Evolutionary conservation across 768 basidiomycete genomes (phyloP).

Genomic region (Coprinopsis marcescibilis): DNA sequence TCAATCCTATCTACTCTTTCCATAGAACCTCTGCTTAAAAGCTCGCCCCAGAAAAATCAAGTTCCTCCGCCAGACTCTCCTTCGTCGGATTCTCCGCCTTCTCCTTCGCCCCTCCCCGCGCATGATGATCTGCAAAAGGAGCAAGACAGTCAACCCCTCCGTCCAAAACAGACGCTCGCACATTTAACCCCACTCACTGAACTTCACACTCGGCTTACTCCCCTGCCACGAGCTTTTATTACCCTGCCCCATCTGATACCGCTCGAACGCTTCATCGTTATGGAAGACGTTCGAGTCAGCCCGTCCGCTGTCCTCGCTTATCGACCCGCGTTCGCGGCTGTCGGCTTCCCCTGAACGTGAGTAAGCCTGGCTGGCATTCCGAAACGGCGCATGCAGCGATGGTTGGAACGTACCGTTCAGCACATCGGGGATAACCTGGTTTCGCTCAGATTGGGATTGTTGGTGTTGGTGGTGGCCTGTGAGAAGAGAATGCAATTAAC

Average conservation of each 20-base stretch:
- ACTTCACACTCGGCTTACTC: background rate
- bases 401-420: background rate
- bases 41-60: background rate
- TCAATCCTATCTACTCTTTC: no score
- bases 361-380: no score
- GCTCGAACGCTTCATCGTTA: background rate
- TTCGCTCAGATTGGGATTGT: background rate
- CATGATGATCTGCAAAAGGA: background rate
- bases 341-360: background rate
- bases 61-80: background rate
- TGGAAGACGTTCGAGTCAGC: background rate
- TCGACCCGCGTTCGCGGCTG: background rate
- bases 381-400: no score
- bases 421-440: background rate
- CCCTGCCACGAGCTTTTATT: background rate
- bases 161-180: no score
- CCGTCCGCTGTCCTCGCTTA: background rate
- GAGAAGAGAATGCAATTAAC: no score
- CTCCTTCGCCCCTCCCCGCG: background rate
- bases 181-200: no score
- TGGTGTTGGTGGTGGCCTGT: no score
- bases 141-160: background rate
- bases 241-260: background rate
- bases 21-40: background rate
- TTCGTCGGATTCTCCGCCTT: background rate